phyloP scores from a whole-genome alignment of 768 basidiomycete species.

The Naganishia vishniacii region DNA sequence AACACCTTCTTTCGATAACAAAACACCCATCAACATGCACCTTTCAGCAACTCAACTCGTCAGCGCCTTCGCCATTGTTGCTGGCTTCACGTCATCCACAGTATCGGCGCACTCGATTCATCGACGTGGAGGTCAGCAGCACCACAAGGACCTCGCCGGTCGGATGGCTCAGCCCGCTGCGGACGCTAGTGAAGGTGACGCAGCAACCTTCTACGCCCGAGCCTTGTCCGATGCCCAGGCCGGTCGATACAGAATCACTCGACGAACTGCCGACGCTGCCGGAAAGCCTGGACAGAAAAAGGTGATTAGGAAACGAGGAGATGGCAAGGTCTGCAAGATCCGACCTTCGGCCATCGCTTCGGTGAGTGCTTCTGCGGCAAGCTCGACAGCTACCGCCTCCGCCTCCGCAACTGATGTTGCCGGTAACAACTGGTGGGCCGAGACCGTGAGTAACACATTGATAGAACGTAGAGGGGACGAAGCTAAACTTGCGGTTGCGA shows the following conservation, averaged over 20 bases:
- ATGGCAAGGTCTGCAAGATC: conserved; percentile 6
- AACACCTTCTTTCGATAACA: not conserved
- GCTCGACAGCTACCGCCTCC: not conserved
- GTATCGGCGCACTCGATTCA: conserved; percentile 17
- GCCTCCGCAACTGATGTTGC: not conserved
- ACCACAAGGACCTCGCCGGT: conserved; percentile 8
- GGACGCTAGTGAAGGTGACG: not conserved
- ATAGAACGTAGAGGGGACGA: too few relatives aligned
- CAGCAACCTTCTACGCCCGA: conserved; percentile 15
- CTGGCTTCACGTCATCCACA: conserved; percentile 5
- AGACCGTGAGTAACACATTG: conserved; percentile 3
- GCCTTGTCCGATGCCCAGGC: conserved; percentile 13
- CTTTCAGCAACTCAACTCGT: conserved; percentile 12
- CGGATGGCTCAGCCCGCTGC: not conserved
- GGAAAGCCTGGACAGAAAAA: conserved; percentile 17
- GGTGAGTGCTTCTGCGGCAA: not conserved
- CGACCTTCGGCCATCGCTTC: not conserved
- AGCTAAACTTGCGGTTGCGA: not conserved
- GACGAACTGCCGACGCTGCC: conserved; percentile 13
- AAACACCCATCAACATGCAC: conserved; percentile 12
- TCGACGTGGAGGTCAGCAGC: conserved; percentile 17
- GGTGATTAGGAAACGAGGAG: conserved; percentile 15
- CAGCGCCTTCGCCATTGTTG: conserved; percentile 6
- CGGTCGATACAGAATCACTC: conserved; percentile 3
- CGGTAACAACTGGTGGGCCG: conserved; percentile 16